Conservation (phyloP, 805 yeast species). For the Candida parachauliodes region DNA sequence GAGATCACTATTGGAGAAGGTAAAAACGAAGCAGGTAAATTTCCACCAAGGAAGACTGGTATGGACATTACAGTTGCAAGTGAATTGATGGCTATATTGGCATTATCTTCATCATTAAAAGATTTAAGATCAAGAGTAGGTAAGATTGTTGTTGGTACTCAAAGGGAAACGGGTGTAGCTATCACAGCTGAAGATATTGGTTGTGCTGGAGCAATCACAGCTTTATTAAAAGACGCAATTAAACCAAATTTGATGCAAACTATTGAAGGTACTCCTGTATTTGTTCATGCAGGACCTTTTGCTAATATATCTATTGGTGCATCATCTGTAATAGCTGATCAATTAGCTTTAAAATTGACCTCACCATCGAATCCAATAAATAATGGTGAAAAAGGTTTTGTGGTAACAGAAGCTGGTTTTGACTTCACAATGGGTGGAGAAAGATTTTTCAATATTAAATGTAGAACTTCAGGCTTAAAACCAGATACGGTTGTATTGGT, state of each 20-base stretch:
- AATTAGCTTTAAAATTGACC: slow-evolving; percentile 85
- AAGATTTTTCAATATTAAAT: slow-evolving; percentile 91
- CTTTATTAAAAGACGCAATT: slow-evolving; percentile 90
- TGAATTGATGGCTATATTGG: slow-evolving; percentile 94
- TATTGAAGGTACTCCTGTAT: slow-evolving; percentile 94
- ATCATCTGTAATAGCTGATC: slow-evolving; percentile 89
- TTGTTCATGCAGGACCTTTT: slow-evolving; percentile 97
- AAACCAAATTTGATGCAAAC: slow-evolving; percentile 98
- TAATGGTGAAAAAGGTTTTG: slow-evolving; percentile 64
- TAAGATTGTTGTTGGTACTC: slow-evolving; percentile 82
- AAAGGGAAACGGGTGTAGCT: slow-evolving; percentile 65
- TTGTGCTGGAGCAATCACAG: slow-evolving; percentile 93
- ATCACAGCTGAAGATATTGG: slow-evolving; percentile 94
- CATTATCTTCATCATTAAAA: slow-evolving; percentile 69
- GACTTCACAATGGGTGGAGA: slow-evolving; percentile 99
- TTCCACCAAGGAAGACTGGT: slow-evolving; percentile 79
- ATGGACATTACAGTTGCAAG: slow-evolving; percentile 96
- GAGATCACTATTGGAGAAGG: slow-evolving; percentile 89
- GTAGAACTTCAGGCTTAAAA: slow-evolving; percentile 81
- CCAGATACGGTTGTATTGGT: slow-evolving; percentile 93
- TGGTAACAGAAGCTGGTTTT: slow-evolving; percentile 96
- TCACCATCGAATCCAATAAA: slow-evolving; percentile 43
- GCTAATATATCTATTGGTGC: slow-evolving; percentile 98
- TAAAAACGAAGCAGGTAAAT: slow-evolving; percentile 77
- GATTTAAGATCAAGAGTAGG: slow-evolving; percentile 91